Evolutionary conservation across 768 basidiomycete genomes (phyloP).

Genomic region (Cyathus striatus): DNA sequence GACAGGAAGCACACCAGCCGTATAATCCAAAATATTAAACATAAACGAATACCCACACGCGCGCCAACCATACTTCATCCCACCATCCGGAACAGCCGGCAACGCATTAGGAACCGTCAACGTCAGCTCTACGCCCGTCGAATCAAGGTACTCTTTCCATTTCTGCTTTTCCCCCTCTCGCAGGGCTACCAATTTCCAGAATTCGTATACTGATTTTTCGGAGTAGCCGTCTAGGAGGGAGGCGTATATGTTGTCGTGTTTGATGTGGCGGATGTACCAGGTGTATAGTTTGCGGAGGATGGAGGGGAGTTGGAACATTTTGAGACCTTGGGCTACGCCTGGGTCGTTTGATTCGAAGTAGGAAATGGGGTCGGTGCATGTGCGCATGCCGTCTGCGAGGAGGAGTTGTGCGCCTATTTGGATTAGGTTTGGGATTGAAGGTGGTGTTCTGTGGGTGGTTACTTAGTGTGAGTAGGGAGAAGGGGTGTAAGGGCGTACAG

Average conservation of each 20-base stretch:
- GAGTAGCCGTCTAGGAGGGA: slow-evolving; percentile 43
- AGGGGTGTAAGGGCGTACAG: slow-evolving; percentile 33
- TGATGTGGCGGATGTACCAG: slow-evolving; percentile 48
- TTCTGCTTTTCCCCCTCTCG: slow-evolving; percentile 36
- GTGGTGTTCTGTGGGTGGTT: too few relatives aligned
- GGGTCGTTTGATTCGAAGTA: slow-evolving; percentile 43
- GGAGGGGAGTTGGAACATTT: slow-evolving; percentile 38
- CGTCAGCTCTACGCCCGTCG: slow-evolving; percentile 48
- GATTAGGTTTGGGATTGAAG: too few relatives aligned
- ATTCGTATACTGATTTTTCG: slow-evolving; percentile 39
- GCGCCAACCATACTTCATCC: slow-evolving; percentile 46
- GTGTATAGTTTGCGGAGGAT: slow-evolving; percentile 42
- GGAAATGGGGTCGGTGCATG: slow-evolving; percentile 24
- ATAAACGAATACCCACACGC: slow-evolving; percentile 57
- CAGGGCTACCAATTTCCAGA: slow-evolving; percentile 40
- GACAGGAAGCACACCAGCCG: slow-evolving; percentile 56
- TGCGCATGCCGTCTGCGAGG: slow-evolving; percentile 47
- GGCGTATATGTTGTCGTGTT: slow-evolving; percentile 47
- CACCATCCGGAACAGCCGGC: slow-evolving; percentile 49
- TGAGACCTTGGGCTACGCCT: slow-evolving; percentile 34
- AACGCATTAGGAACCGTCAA: slow-evolving; percentile 54
- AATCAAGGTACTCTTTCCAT: slow-evolving; percentile 37
- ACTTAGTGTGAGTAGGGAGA: too few relatives aligned
- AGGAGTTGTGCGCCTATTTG: slow-evolving; percentile 48
- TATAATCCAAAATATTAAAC: slow-evolving; percentile 51